These are phyloP conservation scores for Cerioporus squamosus DNA, from an alignment of 1,284 basidiomycete genomes.

Conservation along the genomic window DNA sequence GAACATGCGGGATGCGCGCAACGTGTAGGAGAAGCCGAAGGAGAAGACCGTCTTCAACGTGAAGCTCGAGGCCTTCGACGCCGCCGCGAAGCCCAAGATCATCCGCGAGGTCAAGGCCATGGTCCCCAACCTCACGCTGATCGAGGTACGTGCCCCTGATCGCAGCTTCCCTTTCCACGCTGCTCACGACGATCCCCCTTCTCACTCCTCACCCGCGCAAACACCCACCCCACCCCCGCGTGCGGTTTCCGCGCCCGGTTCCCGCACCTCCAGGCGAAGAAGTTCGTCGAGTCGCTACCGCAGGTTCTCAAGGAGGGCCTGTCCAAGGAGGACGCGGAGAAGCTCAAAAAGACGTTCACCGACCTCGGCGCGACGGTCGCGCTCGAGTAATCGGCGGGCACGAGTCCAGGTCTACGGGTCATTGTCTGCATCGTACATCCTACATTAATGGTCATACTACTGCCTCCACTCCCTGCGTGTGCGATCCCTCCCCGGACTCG, in stretches of 20 bases:
- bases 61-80: slow-evolving; percentile 92
- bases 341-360: slow-evolving; percentile 91
- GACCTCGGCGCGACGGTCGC: slow-evolving; percentile 88
- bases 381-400: slow-evolving; percentile 65
- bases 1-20: neutral
- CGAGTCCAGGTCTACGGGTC: slow-evolving; percentile 4
- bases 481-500: neutral
- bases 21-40: slow-evolving; percentile 87
- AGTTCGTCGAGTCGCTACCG: slow-evolving; percentile 97
- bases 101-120: slow-evolving; percentile 98
- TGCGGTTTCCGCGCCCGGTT: neutral
- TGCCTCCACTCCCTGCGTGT: slow-evolving; percentile 19
- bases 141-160: slow-evolving; percentile 72
- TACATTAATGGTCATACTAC: slow-evolving; percentile 25
- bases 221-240: neutral
- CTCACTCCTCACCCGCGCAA: neutral
- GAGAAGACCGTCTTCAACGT: slow-evolving; percentile 99
- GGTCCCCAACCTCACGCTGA: slow-evolving; percentile 92
- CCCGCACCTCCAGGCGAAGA: slow-evolving; percentile 81
- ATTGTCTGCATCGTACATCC: slow-evolving; percentile 17
- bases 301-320: slow-evolving; percentile 96
- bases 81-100: slow-evolving; percentile 92
- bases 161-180: slow-evolving; percentile 2
- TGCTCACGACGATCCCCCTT: slow-evolving; percentile 3
- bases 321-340: slow-evolving; percentile 98